Evolutionary conservation across 306 rosid genomes (phyloP).

Genomic region (Dryas alaskensis): DNA sequence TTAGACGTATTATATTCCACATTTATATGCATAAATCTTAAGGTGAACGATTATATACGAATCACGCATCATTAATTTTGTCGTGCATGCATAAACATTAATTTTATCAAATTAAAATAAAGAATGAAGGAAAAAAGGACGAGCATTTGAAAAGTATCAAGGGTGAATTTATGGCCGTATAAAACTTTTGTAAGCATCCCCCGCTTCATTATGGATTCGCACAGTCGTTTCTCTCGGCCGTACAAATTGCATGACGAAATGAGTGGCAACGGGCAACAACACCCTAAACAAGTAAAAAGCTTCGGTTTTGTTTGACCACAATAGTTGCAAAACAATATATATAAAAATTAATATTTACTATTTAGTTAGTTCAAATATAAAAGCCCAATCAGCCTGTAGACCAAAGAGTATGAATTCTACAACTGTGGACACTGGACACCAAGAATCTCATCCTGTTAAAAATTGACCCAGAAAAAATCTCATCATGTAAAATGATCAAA

Average conservation of each 20-base stretch:
- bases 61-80: too few species aligned
- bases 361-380: neutral
- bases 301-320: conserved; percentile 12
- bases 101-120: too few species aligned
- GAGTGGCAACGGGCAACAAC: neutral
- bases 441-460: too few species aligned
- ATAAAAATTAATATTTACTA: neutral
- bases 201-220: neutral
- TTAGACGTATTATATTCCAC: too few species aligned
- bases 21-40: too few species aligned
- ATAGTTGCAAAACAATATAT: neutral
- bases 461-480: too few species aligned
- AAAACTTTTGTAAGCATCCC: neutral
- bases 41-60: too few species aligned
- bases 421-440: too few species aligned
- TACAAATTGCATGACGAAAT: neutral
- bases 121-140: neutral
- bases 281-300: neutral
- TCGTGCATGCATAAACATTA: too few species aligned
- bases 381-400: neutral
- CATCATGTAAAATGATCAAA: too few species aligned
- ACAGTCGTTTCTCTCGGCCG: neutral
- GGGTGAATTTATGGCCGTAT: neutral
- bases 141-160: neutral
- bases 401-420: too few species aligned